A percentile compares a stretch with the other conserved stretches of the same genome.
These are phyloP conservation scores for Saccharomycopsis sp. DNA, from an alignment of 805 yeast genomes.

Conservation along the genomic window DNA sequence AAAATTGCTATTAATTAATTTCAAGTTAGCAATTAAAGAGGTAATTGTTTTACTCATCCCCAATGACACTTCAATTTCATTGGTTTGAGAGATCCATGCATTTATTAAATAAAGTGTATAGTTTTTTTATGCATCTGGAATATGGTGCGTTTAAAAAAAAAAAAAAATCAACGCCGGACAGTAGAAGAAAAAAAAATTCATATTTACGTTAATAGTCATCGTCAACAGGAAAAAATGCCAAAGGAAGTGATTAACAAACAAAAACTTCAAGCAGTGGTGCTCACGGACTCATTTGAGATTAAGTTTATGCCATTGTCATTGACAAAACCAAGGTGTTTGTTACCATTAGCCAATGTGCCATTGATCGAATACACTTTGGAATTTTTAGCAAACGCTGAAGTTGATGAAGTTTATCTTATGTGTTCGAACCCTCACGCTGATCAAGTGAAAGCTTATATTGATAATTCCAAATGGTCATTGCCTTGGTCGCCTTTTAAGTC, in stretches of 20 bases:
- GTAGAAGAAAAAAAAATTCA: no score
- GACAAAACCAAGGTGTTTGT: slow-evolving; percentile 78
- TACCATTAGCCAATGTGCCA: slow-evolving; percentile 91
- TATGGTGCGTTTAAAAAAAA: no score
- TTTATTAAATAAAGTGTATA: no score
- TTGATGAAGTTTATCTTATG: slow-evolving; percentile 81
- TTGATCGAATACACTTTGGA: slow-evolving; percentile 91
- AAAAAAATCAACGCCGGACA: no score
- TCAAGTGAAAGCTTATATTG: slow-evolving; percentile 77
- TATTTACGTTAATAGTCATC: no score
- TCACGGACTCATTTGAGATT: slow-evolving; percentile 89
- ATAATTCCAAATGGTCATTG: slow-evolving; percentile 59
- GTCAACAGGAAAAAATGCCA: background rate
- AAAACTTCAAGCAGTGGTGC: slow-evolving; percentile 86
- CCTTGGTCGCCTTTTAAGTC: slow-evolving; percentile 68
- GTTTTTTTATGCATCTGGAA: no score
- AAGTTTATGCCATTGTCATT: slow-evolving; percentile 90
- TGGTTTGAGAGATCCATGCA: no score
- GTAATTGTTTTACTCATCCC: no score
- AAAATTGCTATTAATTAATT: background rate
- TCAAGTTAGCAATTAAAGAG: background rate
- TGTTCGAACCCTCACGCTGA: slow-evolving; percentile 85
- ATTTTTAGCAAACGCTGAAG: slow-evolving; percentile 85
- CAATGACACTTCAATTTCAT: no score
- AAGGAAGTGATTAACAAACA: slow-evolving; percentile 60